Evolutionary conservation across 805 yeast genomes (phyloP).

Genomic region (Saccharomycopsis lassenensis): DNA sequence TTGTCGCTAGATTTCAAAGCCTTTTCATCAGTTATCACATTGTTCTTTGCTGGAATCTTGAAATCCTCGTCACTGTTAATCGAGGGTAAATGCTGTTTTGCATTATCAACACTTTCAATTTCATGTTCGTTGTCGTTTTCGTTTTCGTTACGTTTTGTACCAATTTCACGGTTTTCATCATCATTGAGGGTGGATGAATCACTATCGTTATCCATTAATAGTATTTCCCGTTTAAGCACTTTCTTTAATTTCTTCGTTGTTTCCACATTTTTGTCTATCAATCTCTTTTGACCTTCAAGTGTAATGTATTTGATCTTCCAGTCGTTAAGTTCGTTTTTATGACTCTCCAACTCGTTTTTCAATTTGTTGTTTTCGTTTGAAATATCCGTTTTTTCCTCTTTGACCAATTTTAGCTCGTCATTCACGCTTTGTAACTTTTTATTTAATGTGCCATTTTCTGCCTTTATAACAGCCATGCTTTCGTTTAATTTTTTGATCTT

Average conservation of each 20-base stretch:
- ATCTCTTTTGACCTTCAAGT: conserved; percentile 6
- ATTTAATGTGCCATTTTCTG: conserved; percentile 21
- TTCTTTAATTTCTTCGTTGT: conserved; percentile 7
- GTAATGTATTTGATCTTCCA: conserved; percentile 6
- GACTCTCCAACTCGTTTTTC: conserved; percentile 6
- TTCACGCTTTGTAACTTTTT: conserved; percentile 19
- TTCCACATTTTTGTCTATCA: conserved; percentile 10
- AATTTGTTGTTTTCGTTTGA: conserved; percentile 6
- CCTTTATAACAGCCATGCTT: conserved; percentile 1
- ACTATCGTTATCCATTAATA: conserved; percentile 16
- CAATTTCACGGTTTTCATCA: conserved; percentile 10
- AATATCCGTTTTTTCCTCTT: conserved; percentile 11
- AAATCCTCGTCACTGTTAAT: conserved; percentile 6
- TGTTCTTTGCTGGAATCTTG: too few species aligned
- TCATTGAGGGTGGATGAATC: conserved; percentile 17
- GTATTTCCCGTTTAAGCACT: not conserved
- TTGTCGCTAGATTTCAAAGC: conserved; percentile 2
- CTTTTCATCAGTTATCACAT: too few species aligned
- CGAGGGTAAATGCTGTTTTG: too few species aligned
- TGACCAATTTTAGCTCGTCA: too few species aligned
- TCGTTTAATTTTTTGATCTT: conserved; percentile 10
- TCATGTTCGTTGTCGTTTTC: conserved; percentile 1
- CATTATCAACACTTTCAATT: too few species aligned
- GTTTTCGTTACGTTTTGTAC: not conserved
- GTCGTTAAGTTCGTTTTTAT: conserved; percentile 7